phyloP scores from a whole-genome alignment of 192 early-diverging fungal genomes.

The Irineochytrium annulatum region DNA sequence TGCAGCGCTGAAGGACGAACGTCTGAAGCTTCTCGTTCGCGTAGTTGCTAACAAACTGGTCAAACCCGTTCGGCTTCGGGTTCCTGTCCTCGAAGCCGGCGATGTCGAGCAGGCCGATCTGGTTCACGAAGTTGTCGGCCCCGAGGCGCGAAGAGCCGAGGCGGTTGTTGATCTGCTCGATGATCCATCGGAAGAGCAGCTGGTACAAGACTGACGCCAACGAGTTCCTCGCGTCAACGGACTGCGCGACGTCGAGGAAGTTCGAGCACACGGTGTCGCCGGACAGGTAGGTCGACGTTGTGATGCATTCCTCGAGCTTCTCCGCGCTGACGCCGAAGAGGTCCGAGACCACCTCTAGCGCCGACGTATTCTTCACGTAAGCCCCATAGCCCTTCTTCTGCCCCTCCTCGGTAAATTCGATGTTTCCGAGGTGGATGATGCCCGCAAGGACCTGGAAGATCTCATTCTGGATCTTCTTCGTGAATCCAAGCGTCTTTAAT shows the following conservation, averaged over 20 bases:
- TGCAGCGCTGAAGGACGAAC: conserved; percentile 66
- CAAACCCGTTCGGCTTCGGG: conserved; percentile 53
- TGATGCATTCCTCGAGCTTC: conserved; percentile 71
- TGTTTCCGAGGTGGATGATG: conserved; percentile 82
- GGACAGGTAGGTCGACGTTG: conserved; percentile 76
- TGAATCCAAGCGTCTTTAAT: conserved; percentile 80
- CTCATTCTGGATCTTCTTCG: conserved; percentile 72
- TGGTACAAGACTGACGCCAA: conserved; percentile 76
- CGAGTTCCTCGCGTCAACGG: conserved; percentile 67
- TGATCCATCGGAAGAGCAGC: conserved; percentile 71
- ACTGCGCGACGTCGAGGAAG: conserved; percentile 70
- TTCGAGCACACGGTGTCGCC: conserved; percentile 78
- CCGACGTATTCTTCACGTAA: conserved; percentile 71
- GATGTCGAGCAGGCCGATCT: conserved; percentile 82
- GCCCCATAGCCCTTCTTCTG: conserved; percentile 41
- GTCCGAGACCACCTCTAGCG: conserved; percentile 71
- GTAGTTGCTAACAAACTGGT: conserved; percentile 73
- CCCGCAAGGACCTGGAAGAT: conserved; percentile 82
- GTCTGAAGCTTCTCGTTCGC: conserved; percentile 84
- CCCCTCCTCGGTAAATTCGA: conserved; percentile 72
- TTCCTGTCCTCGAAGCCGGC: conserved; percentile 63
- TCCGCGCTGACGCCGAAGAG: conserved; percentile 74
- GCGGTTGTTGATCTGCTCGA: conserved; percentile 77
- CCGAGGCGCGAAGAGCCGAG: conserved; percentile 57
- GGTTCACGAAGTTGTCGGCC: conserved; percentile 50